phyloP scores from a whole-genome alignment of 2,329 filamentous ascomycete genomes.

The Penicillium sp. region DNA sequence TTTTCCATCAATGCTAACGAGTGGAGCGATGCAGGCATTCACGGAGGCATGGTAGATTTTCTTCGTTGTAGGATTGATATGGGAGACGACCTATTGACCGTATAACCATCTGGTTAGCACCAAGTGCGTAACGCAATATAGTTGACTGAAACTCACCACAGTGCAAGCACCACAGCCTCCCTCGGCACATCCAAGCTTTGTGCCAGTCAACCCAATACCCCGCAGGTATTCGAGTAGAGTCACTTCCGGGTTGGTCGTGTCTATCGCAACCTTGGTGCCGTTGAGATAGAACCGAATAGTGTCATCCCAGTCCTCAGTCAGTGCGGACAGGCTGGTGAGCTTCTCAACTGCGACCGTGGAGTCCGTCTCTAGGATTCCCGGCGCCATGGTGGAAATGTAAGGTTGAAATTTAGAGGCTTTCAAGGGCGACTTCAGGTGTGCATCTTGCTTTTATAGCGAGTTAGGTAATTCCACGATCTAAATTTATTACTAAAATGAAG shows the following conservation, averaged over 20 bases:
- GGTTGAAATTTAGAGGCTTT: not conserved
- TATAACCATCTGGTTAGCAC: slow-evolving; percentile 19
- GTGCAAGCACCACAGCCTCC: slow-evolving; percentile 96
- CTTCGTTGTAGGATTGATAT: slow-evolving; percentile 88
- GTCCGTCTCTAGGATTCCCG: slow-evolving; percentile 50
- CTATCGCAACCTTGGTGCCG: slow-evolving; percentile 81
- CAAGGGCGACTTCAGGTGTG: slow-evolving; percentile 2
- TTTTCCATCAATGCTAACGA: slow-evolving; percentile 92
- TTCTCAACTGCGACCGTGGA: slow-evolving; percentile 47
- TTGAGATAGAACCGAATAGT: slow-evolving; percentile 92
- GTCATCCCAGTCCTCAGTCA: slow-evolving; percentile 80
- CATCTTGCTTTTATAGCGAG: slow-evolving; percentile 4
- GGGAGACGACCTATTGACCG: slow-evolving; percentile 66
- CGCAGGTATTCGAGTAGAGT: slow-evolving; percentile 91
- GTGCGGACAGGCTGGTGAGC: slow-evolving; percentile 51
- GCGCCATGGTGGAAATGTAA: slow-evolving; percentile 51
- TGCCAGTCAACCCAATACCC: slow-evolving; percentile 89
- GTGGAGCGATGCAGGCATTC: slow-evolving; percentile 89
- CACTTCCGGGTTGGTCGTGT: slow-evolving; percentile 84
- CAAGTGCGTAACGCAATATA: not conserved
- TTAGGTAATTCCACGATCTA: slow-evolving; percentile 9
- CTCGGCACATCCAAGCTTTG: slow-evolving; percentile 94
- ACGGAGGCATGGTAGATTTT: slow-evolving; percentile 94
- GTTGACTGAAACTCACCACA: slow-evolving; percentile 54
- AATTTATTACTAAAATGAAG: slow-evolving; percentile 7